Evolutionary conservation across 1,139 yeast species (phyloP), one percentile per base, ranked within the genome.

Genomic region (Yamadazyma dendronema): DNA sequence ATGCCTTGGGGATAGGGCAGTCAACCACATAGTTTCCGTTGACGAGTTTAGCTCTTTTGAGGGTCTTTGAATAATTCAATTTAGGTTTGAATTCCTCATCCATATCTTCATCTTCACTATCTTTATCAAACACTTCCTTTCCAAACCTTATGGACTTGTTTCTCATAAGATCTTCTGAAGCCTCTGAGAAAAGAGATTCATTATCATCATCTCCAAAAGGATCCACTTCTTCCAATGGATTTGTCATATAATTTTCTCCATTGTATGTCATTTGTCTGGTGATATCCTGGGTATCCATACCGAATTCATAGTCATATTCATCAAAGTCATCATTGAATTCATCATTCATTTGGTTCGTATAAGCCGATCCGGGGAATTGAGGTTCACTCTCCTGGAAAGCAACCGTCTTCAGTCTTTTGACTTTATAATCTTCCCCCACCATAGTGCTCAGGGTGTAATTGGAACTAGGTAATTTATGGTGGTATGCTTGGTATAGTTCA

Each of bases 1-100:
- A 67, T 28, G 79, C 68, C 36, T 72, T 65, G 2, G 89, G 82
- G 3, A 82, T 86, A 2, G 92, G 94, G 48, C 90, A 85, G 59
- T 84, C 95, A 31, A 84, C 73, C 8, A 85, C 85, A 50, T 84
- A 74, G 53, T 84, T 84, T 24, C 94, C 94, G 42, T 78, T 67
- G 47, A 80, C 81, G 53, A 84, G 63, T 43, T 67, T 66, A 26
- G 80, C 81, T 44, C 67, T 66, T 48, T 68, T 74, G 51, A 72
- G 65, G 32, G 79, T 76, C 41, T 67, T 67, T 23, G 74, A 66
- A 46, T 71, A 71, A 44, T 65, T 65, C 39, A 71, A 59, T 30
- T 67, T 58, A 1, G 77, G 76, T 35, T 59, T 57, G 50, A 64
- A 69, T 46, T 67, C 67, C 22, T 19, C 22, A 7, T 19, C 22